Percentiles rank a stretch among this genome's conserved stretches.
Evolutionary conservation across 2,329 filamentous ascomycete genomes (phyloP).

Genomic region (Cordyceps militaris): DNA sequence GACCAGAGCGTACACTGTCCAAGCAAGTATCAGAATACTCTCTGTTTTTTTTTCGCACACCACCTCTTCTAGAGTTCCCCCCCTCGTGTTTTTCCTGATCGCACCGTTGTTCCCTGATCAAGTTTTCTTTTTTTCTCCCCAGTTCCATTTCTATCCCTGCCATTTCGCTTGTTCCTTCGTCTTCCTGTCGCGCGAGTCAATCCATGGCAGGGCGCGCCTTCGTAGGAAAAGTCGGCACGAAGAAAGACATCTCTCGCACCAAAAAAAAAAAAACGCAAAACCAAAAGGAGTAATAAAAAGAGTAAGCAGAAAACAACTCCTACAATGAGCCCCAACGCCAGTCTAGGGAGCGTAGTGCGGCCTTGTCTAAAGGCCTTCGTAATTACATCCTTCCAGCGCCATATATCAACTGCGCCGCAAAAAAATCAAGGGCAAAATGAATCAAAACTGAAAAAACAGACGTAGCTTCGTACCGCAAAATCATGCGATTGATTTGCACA

Average conservation of each 20-base stretch:
- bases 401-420: constrained; percentile 21
- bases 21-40: background rate
- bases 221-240: background rate
- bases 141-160: background rate
- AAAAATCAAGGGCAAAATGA: background rate
- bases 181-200: background rate
- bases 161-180: background rate
- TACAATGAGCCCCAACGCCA: constrained; percentile 12
- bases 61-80: background rate
- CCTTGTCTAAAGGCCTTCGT: constrained; percentile 24
- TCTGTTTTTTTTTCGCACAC: background rate
- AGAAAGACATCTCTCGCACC: background rate
- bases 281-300: constrained; percentile 8
- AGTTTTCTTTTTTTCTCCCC: background rate
- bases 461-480: constrained; percentile 12
- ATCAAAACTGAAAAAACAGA: constrained; percentile 2
- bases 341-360: constrained; percentile 13
- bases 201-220: background rate
- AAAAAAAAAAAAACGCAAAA: background rate
- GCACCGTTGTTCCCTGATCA: background rate
- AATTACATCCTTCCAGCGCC: constrained; percentile 31
- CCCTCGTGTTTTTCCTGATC: background rate
- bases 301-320: constrained; percentile 7
- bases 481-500: background rate
- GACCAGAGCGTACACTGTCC: constrained; percentile 2